Base-by-base conservation (phyloP, 345 rosid species). In the Anastatica hierochuntica region DNA sequence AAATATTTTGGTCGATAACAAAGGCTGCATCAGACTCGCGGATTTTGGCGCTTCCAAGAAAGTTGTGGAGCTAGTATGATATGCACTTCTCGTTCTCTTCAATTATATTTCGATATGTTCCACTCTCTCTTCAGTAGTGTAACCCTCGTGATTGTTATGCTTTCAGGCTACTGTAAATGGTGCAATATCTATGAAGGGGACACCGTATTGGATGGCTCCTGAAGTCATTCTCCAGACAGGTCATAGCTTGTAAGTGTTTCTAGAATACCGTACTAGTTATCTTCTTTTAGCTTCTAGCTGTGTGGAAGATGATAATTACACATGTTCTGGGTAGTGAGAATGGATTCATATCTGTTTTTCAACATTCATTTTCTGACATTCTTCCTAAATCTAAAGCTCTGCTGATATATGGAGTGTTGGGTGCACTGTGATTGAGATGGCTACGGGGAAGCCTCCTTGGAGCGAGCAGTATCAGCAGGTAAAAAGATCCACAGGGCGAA, bases 171-270 rank as follows among this genome's bases (percentile, higher is more conserved):
- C 96, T 27, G 63, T 88, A 33, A 72, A 76, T 60, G 96, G 88
- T 38, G 94, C 94, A 49, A 84, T 82, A 62, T 88, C 96, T 34
- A 88, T 88, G 94, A 88, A 88, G 61, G 96, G 94, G 8, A 88
- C 96, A 19, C 85, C 94, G 0, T 82, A 84, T 39, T 88, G 96
- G 96, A 88, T 88, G 96, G 94, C 96, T 74, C 96, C 96, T 59
- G 96, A 88, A 76, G 90, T 88, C 66, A 84, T 88, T 75, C 88
- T 84, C 14, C 94, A 82, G 72, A 88, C 96, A 5, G 94, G 96
- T 12, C 94, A 88, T 67, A 77, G 85, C 77, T 88, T 88, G 96
- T 88, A 78, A 76, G 89, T 60, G 39, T 8, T 29, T 2, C 33
- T 29, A 6, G 33, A 29, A 21, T 5, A 21, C 24, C 24, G 3